Evolutionary conservation across 169 alveolate genomes (phyloP), one percentile per base, ranked within the genome.

Genomic region (Theileria sp.): DNA sequence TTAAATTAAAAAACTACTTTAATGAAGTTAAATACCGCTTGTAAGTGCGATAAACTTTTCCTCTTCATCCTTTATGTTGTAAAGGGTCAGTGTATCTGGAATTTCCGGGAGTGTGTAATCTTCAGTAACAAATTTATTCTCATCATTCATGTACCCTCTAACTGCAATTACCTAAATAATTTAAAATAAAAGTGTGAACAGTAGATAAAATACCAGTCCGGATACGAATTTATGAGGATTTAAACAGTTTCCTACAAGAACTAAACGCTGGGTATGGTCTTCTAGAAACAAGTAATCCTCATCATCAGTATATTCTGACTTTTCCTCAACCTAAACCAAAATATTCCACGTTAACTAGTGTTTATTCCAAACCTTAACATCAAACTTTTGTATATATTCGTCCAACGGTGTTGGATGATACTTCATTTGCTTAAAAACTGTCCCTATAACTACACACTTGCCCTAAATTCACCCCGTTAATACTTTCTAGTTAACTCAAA

Each of bases 391-490:
- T n/a, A 81, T 36, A 23, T 85, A 85, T 75, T 77, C 91, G 34
- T 70, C 85, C 86, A 85, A 49, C n/a, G 87, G 81, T 36, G 91
- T 54, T 19, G 91, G 91, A 30, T 83, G 87, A 36, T 64, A 23
- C 79, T 85, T 85, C 91, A 85, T 85, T 36, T 85, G 83, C 80
- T 85, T 85, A 75, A 28, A 85, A 17, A 85, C n/a, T 10, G 87
- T 51, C 19, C 87, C 91, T 7, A 85, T 74, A 26, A 85, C 69
- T 65, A 85, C 87, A 65, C 91, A 61, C 12, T 51, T 61, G 23
- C 61, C 80, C 91, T 85, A 65, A 49, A 75, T 28, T 60, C 8
- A 60, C 13, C 67, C 3, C 13, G 34, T 58, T 58, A 58, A 44
- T 8, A 58, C 28, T 17, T 58, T 58, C 0, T 19, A 13, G 10